A percentile compares a stretch with the other conserved stretches of the same genome.
Evolutionary conservation across 306 rosid species (phyloP).

Genomic region (Quercus cerris): DNA sequence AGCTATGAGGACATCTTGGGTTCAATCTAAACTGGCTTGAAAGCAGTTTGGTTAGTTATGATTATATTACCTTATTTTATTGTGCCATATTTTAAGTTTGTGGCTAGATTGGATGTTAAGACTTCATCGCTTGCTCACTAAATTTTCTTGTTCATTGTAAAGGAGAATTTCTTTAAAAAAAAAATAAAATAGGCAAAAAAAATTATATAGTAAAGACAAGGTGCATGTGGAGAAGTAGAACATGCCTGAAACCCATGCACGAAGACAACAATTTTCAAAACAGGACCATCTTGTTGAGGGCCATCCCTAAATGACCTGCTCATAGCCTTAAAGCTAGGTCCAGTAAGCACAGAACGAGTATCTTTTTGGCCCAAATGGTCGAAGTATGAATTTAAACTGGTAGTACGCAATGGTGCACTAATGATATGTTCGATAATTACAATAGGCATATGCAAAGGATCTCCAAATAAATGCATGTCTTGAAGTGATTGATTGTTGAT

Average conservation of each 20-base stretch:
- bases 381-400: constrained; percentile 62
- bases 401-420: constrained; percentile 70
- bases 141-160: too few relatives aligned
- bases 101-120: too few relatives aligned
- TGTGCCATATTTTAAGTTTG: too few relatives aligned
- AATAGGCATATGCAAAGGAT: constrained; percentile 70
- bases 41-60: too few relatives aligned
- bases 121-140: too few relatives aligned
- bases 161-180: background rate
- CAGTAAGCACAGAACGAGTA: constrained; percentile 28
- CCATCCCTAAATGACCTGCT: constrained; percentile 28
- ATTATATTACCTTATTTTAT: too few relatives aligned
- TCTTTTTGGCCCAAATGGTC: constrained; percentile 43
- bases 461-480: constrained; percentile 87
- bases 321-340: constrained; percentile 23
- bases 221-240: constrained; percentile 9
- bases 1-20: too few relatives aligned
- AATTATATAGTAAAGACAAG: background rate
- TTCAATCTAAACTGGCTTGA: too few relatives aligned
- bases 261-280: constrained; percentile 80
- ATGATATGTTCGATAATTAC: constrained; percentile 79
- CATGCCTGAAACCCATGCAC: constrained; percentile 99
- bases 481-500: constrained; percentile 78
- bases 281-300: constrained; percentile 42
- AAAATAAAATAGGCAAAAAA: background rate